Percentiles rank a stretch among this genome's conserved stretches.
These are phyloP conservation scores for Curvularia lunata DNA, from an alignment of 2,329 filamentous ascomycete genomes.

Conservation along the genomic window DNA sequence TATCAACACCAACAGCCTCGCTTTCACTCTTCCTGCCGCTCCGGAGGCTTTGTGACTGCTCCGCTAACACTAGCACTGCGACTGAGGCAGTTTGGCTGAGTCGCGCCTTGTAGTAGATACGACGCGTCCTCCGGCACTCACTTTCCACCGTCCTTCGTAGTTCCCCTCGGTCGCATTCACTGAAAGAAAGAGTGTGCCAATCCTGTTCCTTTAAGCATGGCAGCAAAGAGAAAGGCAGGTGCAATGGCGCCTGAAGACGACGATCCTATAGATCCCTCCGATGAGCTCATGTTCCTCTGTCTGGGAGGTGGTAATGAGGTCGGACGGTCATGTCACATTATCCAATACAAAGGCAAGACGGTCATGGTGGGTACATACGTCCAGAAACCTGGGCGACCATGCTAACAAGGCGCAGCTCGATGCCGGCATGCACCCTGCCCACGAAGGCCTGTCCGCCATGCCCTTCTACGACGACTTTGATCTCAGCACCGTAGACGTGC, in stretches of 20 bases:
- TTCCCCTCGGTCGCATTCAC: not conserved
- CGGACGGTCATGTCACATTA: constrained; percentile 93
- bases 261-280: constrained; percentile 88
- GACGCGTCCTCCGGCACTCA: constrained; percentile 7
- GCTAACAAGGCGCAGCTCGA: constrained; percentile 71
- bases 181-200: not conserved
- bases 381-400: constrained; percentile 2
- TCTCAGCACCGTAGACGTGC: constrained; percentile 93
- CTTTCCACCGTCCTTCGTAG: constrained; percentile 6
- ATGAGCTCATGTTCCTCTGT: constrained; percentile 93
- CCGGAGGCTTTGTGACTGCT: not conserved
- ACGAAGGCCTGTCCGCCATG: constrained; percentile 89
- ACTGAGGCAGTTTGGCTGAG: constrained; percentile 13
- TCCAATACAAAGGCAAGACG: constrained; percentile 99
- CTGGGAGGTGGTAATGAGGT: constrained; percentile 97
- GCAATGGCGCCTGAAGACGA: constrained; percentile 79
- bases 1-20: not conserved
- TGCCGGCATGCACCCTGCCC: constrained; percentile 94
- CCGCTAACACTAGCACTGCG: constrained; percentile 3
- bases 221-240: constrained; percentile 88
- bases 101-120: not conserved
- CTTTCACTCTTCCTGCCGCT: not conserved
- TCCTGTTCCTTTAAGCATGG: constrained; percentile 65
- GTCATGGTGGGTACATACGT: constrained; percentile 76
- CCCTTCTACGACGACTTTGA: constrained; percentile 99